phyloP scores from a whole-genome alignment of 192 early-diverging fungal genomes.

The Coemansia sp. region DNA sequence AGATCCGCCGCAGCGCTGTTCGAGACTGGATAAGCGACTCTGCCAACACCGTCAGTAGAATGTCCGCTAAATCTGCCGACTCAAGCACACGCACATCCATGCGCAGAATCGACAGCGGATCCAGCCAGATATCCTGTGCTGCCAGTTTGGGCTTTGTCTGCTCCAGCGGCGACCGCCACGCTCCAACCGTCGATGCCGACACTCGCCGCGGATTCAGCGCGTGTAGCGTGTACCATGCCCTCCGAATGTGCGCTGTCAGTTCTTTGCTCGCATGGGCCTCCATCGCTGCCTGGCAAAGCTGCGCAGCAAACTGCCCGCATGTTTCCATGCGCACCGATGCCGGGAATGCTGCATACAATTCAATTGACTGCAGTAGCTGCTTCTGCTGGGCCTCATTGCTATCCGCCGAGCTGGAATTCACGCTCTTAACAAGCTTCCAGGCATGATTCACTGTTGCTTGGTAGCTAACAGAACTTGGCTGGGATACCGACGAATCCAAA shows the following conservation, averaged over 20 bases:
- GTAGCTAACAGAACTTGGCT: not conserved
- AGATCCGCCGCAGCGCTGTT: constrained; percentile 45
- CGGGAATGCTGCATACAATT: constrained; percentile 24
- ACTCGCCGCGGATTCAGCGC: constrained; percentile 39
- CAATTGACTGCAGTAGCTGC: constrained; percentile 13
- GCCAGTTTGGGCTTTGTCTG: constrained; percentile 29
- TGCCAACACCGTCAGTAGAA: constrained; percentile 39
- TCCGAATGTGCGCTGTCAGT: constrained; percentile 31
- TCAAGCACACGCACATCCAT: constrained; percentile 58
- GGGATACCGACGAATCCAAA: not conserved
- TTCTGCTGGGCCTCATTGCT: not conserved
- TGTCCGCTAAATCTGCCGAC: constrained; percentile 41
- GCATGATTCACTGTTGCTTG: not conserved
- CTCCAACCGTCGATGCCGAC: constrained; percentile 31
- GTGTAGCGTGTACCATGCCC: constrained; percentile 42
- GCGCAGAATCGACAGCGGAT: constrained; percentile 60
- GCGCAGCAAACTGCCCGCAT: constrained; percentile 24
- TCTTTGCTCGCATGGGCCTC: constrained; percentile 5
- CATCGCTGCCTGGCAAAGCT: constrained; percentile 24
- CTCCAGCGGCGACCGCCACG: constrained; percentile 31
- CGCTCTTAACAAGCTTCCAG: not conserved
- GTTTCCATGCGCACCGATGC: constrained; percentile 36
- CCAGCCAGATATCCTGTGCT: constrained; percentile 56
- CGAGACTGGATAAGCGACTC: constrained; percentile 54
- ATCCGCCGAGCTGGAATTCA: not conserved